phyloP scores from a whole-genome alignment of 2,329 filamentous ascomycete species.

The Colletotrichum sp. region DNA sequence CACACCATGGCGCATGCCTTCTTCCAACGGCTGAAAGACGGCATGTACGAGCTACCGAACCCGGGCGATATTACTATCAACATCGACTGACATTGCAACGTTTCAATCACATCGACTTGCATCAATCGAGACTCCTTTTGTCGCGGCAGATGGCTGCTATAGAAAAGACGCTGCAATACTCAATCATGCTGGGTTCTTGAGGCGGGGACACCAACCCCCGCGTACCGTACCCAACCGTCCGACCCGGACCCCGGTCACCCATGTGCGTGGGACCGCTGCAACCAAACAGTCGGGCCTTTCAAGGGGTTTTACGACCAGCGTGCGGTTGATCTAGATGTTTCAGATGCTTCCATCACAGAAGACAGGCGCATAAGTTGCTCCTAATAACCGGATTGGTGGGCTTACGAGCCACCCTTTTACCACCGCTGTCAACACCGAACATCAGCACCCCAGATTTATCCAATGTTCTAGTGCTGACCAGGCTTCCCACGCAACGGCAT shows the following conservation, averaged over 20 bases:
- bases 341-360: not conserved
- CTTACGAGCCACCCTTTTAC: not conserved
- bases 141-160: not conserved
- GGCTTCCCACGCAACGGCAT: not conserved
- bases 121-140: not conserved
- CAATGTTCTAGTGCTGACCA: not conserved
- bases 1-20: not conserved
- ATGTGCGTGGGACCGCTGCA: not conserved
- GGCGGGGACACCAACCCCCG: not conserved
- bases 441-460: not conserved
- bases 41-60: not conserved
- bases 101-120: not conserved
- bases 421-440: not conserved
- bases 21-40: not conserved
- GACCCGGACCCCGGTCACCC: not conserved
- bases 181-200: not conserved
- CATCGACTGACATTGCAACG: not conserved
- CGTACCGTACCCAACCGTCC: not conserved
- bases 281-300: not conserved
- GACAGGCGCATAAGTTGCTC: not conserved
- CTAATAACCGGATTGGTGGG: not conserved
- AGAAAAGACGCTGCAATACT: not conserved
- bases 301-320: not conserved
- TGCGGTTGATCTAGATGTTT: not conserved
- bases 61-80: not conserved